Evolutionary conservation across 1,284 basidiomycete species (phyloP), one percentile per base, ranked within the genome.

Genomic region (Cutaneotrichosporon cutaneum): DNA sequence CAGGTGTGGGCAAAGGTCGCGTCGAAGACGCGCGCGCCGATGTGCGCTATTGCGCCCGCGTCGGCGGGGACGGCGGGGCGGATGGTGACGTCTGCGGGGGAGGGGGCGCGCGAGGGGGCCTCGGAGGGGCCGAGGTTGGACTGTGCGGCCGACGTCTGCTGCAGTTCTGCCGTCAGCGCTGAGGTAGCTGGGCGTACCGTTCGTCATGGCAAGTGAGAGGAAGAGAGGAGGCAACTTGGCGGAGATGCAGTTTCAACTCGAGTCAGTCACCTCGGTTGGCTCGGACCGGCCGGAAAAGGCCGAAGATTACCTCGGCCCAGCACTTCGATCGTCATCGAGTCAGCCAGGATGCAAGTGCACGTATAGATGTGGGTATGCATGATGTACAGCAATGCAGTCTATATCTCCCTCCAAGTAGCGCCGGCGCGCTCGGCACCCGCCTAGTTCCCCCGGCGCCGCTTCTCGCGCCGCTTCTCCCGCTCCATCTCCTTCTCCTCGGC

Each of bases 401-500:
- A 32, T 52, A 14, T 13, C 48, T 27, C 11, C 10, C 14, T 39
- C 18, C 30, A 30, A 30, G 5, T 5, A 30, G 9, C 30, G 30
- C 30, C n/a, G n/a, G n/a, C 30, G 30, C 30, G 30, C 30, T 9
- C 5, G 30, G 9, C 30, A 30, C 14, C 56, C 13, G 5, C 4
- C 48, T 60, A 62, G 44, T 56, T 56, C 4, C 35, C 61, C 4
- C 24, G 90, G 14, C 56, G 82, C 73, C 85, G 85, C 81, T 90
- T 93, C 61, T 89, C 89, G 72, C 83, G 87, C 56, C 80, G 77
- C 80, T 92, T 93, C 74, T 89, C 88, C 73, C 81, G 68, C 70
- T 83, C 90, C 87, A 90, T 87, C 59, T 87, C 87, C 83, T 97
- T 99, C 82, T 99, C 88, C 81, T 99, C 96, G 24, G 92, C 92